Base-by-base conservation (phyloP, 192 early-diverging fungal genomes). In the Borealophlyctis nickersoniae region DNA sequence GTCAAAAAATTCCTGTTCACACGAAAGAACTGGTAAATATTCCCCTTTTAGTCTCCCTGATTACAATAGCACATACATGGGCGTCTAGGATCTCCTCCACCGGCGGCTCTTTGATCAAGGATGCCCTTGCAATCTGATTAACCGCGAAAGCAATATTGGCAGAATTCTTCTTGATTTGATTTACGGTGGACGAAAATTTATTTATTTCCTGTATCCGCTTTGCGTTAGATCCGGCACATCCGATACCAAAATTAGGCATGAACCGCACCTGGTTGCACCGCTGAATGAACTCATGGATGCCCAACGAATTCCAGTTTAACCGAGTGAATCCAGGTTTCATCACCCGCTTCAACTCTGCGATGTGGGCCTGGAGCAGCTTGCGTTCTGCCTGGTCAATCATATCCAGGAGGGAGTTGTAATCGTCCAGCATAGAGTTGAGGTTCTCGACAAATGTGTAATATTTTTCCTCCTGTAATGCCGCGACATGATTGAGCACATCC, bases 251-350 rank as follows among this genome's bases (percentile, higher is more conserved):
- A n/a, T n/a, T n/a, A 45, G 39, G 4, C 3, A 50, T 0, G 32
- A 24, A 67, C 1, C 65, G 5, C 59, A 76, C 76, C 52, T 60
- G 63, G 36, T 78, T 86, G 59, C 84, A 86, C 14, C 79, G 62
- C 49, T 75, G 72, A 49, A 86, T 82, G 59, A 83, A 86, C 57
- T 85, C 80, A 11, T 82, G 73, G 35, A 86, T 86, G 13, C 84
- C 84, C 7, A 86, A 67, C 27, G 80, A 82, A 61, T 85, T 86
- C 84, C 84, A 86, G 56, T 86, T 86, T 24, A 86, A 63, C 9
- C 84, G 69, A 11, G 78, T 80, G 39, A 86, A 80, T 30, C 84
- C 84, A 13, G 84, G 80, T 59, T 82, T 86, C 77, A 86, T 80
- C 26, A 84, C 78, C 1, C 82, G 68, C 58, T 81, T 81, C 13